phyloP scores from a whole-genome alignment of 2,329 filamentous ascomycete species.

The Chaetomiaceae sp. region DNA sequence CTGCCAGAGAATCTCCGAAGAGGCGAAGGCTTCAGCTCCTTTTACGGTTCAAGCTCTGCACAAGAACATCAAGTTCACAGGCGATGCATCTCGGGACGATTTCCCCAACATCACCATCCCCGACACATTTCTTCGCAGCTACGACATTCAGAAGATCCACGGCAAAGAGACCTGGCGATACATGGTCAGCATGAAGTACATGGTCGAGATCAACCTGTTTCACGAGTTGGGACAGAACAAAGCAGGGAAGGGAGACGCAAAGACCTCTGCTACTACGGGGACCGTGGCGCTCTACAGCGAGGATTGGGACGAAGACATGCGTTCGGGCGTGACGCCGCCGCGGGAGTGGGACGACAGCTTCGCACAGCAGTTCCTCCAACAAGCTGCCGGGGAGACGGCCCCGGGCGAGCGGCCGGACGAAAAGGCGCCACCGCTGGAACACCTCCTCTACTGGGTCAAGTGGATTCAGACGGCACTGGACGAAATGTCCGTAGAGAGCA shows the following conservation, averaged over 20 bases:
- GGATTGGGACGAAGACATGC: constrained; percentile 27
- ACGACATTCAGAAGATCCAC: constrained; percentile 26
- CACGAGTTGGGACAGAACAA: constrained; percentile 26
- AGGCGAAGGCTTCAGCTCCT: constrained; percentile 17
- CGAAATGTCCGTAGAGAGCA: not conserved
- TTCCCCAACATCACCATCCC: constrained; percentile 28
- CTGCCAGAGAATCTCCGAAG: constrained; percentile 20
- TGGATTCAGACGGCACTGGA: constrained; percentile 16
- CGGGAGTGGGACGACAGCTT: constrained; percentile 16
- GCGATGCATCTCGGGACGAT: constrained; percentile 10
- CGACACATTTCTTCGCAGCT: constrained; percentile 1
- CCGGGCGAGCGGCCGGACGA: not conserved
- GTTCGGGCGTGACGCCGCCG: constrained; percentile 4
- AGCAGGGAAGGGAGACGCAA: not conserved
- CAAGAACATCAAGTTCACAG: constrained; percentile 21
- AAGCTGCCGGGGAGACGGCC: not conserved
- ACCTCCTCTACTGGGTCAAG: constrained; percentile 14
- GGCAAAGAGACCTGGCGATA: constrained; percentile 32
- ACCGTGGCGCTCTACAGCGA: constrained; percentile 27
- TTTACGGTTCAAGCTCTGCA: constrained; percentile 23
- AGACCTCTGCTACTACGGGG: not conserved
- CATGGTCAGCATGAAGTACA: constrained; percentile 27
- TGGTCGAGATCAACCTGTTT: constrained; percentile 31
- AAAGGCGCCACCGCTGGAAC: constrained; percentile 5
- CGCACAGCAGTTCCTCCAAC: constrained; percentile 11